A percentile compares a stretch with the other conserved stretches of the same genome.
phyloP scores from a whole-genome alignment of 129 eudicot species.

The Artemisia annua region DNA sequence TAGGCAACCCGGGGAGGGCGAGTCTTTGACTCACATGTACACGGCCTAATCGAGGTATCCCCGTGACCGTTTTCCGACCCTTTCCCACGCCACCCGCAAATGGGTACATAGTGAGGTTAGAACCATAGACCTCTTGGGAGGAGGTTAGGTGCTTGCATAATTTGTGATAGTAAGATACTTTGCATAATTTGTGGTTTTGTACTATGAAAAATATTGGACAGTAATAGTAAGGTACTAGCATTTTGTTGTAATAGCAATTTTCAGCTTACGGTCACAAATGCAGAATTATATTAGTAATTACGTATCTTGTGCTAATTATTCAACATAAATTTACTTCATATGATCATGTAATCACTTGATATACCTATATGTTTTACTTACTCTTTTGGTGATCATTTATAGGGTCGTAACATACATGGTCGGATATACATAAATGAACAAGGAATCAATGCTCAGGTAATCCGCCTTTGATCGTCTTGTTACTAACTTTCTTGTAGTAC shows the following conservation, averaged over 20 bases:
- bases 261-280: no score
- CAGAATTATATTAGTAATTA: not conserved
- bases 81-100: no score
- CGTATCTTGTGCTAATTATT: not conserved
- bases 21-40: no score
- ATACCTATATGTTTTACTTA: constrained; percentile 1
- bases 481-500: no score
- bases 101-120: no score
- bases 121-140: no score
- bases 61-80: no score
- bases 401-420: constrained; percentile 90
- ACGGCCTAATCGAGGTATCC: no score
- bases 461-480: not conserved
- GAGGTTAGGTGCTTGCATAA: not conserved
- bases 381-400: constrained; percentile 15
- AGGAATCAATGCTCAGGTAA: constrained; percentile 97
- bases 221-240: no score
- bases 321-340: not conserved
- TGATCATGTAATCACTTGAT: not conserved
- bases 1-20: no score
- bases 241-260: no score
- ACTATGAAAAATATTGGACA: not conserved
- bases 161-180: not conserved
- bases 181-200: not conserved
- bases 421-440: constrained; percentile 91